A percentile compares a stretch with the other conserved stretches of the same genome.
These are phyloP conservation scores for Neofusicoccum sp. DNA, from an alignment of 2,329 filamentous ascomycete species.

Conservation along the genomic window DNA sequence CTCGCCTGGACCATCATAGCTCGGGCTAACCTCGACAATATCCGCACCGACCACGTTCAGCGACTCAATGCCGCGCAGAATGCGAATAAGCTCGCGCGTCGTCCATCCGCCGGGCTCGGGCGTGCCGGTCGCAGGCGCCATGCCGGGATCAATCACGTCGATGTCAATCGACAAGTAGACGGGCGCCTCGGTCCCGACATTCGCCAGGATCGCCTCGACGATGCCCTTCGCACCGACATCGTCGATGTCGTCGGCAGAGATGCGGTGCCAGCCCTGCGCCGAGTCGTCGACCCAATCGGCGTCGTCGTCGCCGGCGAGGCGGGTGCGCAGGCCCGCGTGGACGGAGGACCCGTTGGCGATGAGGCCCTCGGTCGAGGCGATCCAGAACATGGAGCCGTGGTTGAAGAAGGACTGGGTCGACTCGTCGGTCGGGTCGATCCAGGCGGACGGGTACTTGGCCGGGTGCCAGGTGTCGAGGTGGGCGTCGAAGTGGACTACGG, in stretches of 20 bases:
- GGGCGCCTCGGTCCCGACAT: constrained; percentile 72
- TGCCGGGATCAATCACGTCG: constrained; percentile 75
- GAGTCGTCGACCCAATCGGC: constrained; percentile 73
- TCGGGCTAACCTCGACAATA: constrained; percentile 84
- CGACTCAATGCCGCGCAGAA: constrained; percentile 77
- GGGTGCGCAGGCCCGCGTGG: constrained; percentile 80
- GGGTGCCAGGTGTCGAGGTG: constrained; percentile 89
- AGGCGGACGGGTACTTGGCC: constrained; percentile 75
- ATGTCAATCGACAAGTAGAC: constrained; percentile 84
- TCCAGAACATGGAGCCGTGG: constrained; percentile 91
- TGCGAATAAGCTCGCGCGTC: constrained; percentile 81
- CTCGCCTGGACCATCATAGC: constrained; percentile 79
- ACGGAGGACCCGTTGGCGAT: constrained; percentile 74
- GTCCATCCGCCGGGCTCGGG: constrained; percentile 93
- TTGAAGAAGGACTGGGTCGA: constrained; percentile 75
- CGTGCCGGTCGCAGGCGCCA: constrained; percentile 79
- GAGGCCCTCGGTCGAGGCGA: constrained; percentile 78
- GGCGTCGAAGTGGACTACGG: constrained; percentile 56
- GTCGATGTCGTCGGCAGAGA: constrained; percentile 85
- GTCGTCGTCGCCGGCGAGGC: constrained; percentile 65
- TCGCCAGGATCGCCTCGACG: constrained; percentile 68
- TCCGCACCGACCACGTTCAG: constrained; percentile 88
- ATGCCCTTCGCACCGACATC: constrained; percentile 74
- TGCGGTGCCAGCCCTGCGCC: constrained; percentile 75
- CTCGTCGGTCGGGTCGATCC: constrained; percentile 57